phyloP scores from a whole-genome alignment of 108 stramenopile species.

The Stephanodiscus triporus region DNA sequence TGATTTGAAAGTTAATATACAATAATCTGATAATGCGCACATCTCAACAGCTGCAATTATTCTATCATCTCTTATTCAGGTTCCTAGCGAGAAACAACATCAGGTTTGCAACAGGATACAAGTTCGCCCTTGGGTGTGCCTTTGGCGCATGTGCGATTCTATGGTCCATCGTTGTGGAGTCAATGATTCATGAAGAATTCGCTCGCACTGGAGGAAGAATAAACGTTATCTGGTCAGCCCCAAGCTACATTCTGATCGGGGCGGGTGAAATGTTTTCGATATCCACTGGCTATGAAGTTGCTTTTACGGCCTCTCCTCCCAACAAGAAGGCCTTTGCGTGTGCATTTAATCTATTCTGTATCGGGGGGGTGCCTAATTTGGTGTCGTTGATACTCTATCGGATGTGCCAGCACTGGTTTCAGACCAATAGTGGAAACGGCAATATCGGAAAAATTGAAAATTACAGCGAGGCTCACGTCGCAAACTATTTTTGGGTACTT shows the following conservation, averaged over 20 bases:
- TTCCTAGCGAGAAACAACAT: constrained; percentile 60
- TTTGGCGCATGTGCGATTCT: constrained; percentile 68
- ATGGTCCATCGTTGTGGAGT: constrained; percentile 77
- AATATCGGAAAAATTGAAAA: constrained; percentile 67
- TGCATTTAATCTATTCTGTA: constrained; percentile 80
- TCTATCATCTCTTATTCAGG: neutral
- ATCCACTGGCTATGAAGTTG: constrained; percentile 81
- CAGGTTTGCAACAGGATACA: constrained; percentile 73
- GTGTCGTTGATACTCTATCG: constrained; percentile 68
- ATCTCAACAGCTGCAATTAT: neutral
- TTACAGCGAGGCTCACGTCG: constrained; percentile 71
- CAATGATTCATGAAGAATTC: constrained; percentile 68
- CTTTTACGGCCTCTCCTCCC: constrained; percentile 78
- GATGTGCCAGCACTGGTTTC: constrained; percentile 64
- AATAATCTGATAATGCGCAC: neutral
- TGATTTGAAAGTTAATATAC: neutral
- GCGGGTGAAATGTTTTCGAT: constrained; percentile 86
- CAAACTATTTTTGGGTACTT: constrained; percentile 70
- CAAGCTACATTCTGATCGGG: constrained; percentile 80
- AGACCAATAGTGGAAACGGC: constrained; percentile 58
- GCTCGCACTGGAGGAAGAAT: constrained; percentile 55
- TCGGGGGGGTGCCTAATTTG: constrained; percentile 81
- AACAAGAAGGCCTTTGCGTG: constrained; percentile 76
- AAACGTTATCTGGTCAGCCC: constrained; percentile 78
- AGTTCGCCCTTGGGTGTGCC: constrained; percentile 78